These are phyloP conservation scores for Trichoderma afroharzianum DNA, from an alignment of 2,329 filamentous ascomycete species.

Conservation along the genomic window DNA sequence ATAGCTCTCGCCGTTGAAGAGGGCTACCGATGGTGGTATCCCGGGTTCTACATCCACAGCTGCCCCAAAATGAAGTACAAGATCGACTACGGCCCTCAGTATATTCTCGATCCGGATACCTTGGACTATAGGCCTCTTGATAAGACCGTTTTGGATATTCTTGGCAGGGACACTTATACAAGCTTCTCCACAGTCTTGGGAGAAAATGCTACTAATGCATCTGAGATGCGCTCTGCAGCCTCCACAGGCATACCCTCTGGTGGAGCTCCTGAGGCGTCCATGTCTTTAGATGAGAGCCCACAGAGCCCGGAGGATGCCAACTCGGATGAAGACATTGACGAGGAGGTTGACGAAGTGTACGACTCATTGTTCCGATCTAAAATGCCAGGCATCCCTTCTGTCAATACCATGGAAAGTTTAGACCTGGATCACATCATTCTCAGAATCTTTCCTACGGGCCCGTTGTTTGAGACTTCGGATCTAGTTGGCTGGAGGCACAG, in stretches of 20 bases:
- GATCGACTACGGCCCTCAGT: conserved; percentile 71
- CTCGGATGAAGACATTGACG: conserved; percentile 23
- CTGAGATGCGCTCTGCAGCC: neutral
- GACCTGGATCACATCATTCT: conserved; percentile 60
- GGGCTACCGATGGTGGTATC: conserved; percentile 75
- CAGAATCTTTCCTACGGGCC: conserved; percentile 38
- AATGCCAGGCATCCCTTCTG: conserved; percentile 64
- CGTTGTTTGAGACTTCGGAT: conserved; percentile 45
- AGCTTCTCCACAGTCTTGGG: conserved; percentile 36
- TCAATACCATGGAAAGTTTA: conserved; percentile 49
- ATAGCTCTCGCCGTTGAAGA: conserved; percentile 65
- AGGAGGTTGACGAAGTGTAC: conserved; percentile 24
- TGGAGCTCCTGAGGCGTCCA: neutral
- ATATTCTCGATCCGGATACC: conserved; percentile 66
- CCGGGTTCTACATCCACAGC: conserved; percentile 75
- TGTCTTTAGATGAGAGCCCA: neutral
- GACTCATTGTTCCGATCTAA: conserved; percentile 53
- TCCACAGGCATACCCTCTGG: neutral
- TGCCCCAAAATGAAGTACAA: conserved; percentile 86
- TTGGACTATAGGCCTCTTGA: conserved; percentile 61
- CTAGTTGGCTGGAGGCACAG: conserved; percentile 58
- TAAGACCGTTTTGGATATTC: conserved; percentile 43
- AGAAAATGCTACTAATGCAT: conserved; percentile 1
- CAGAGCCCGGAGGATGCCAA: conserved; percentile 12
- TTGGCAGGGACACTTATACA: conserved; percentile 56